These are phyloP conservation scores for Apophysomyces elegans DNA, from an alignment of 371 early-diverging fungal genomes.

Conservation along the genomic window DNA sequence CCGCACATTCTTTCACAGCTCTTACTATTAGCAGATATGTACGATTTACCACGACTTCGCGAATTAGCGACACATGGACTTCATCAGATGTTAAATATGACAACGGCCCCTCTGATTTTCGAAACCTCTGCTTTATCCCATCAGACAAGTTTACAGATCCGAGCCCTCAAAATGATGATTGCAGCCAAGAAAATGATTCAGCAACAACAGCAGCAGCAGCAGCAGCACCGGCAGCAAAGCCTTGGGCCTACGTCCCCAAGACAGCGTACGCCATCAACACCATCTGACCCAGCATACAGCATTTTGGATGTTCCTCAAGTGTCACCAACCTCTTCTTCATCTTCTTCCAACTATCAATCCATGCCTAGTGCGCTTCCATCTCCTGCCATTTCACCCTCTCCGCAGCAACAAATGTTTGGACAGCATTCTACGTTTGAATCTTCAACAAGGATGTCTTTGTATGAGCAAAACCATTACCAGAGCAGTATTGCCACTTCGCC, in stretches of 20 bases:
- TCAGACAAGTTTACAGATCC: slow-evolving; percentile 55
- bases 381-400: slow-evolving; percentile 17
- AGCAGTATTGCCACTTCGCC: slow-evolving; percentile 19
- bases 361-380: slow-evolving; percentile 1
- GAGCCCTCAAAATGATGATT: slow-evolving; percentile 55
- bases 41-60: slow-evolving; percentile 55
- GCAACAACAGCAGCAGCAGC: slow-evolving; percentile 38
- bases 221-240: slow-evolving; percentile 21
- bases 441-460: slow-evolving; percentile 16
- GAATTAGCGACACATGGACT: slow-evolving; percentile 52
- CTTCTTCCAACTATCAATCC: slow-evolving; percentile 11
- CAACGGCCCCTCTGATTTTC: slow-evolving; percentile 61
- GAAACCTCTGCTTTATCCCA: slow-evolving; percentile 55
- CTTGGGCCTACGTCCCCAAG: slow-evolving; percentile 18
- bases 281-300: slow-evolving; percentile 20
- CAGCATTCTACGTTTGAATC: slow-evolving; percentile 15
- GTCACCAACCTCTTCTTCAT: slow-evolving; percentile 24
- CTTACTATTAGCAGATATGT: slow-evolving; percentile 55
- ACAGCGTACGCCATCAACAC: slow-evolving; percentile 33
- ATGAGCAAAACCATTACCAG: slow-evolving; percentile 22
- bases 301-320: slow-evolving; percentile 11
- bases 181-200: slow-evolving; percentile 48
- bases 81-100: slow-evolving; percentile 59
- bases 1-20: slow-evolving; percentile 60
- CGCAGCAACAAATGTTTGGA: slow-evolving; percentile 15